Percentiles rank a stretch among this genome's conserved stretches.
These are phyloP conservation scores for Xylaria scruposa DNA, from an alignment of 495 filamentous ascomycete genomes.

Conservation along the genomic window DNA sequence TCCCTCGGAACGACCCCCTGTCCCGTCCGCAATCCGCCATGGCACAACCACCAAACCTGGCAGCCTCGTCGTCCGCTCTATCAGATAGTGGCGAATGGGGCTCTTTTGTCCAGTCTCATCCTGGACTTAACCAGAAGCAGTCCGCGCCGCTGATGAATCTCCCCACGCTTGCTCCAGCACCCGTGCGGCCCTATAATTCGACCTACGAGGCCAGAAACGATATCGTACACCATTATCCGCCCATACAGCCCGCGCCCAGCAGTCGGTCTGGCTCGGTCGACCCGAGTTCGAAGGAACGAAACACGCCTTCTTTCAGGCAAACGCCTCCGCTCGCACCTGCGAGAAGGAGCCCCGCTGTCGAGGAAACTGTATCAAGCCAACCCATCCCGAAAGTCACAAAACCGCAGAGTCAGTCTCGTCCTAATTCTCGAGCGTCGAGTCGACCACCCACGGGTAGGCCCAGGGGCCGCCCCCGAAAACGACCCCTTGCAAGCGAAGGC, in stretches of 20 bases:
- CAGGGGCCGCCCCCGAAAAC: constrained; percentile 56
- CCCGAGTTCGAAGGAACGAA: constrained; percentile 27
- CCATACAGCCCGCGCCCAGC: constrained; percentile 21
- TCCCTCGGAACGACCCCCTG: constrained; percentile 64
- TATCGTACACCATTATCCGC: constrained; percentile 6
- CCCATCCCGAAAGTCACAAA: constrained; percentile 29
- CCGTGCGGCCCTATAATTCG: constrained; percentile 29
- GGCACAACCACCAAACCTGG: constrained; percentile 29
- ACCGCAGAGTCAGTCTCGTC: constrained; percentile 44
- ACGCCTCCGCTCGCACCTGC: constrained; percentile 11
- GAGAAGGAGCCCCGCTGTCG: constrained; percentile 26
- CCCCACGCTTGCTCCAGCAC: constrained; percentile 33
- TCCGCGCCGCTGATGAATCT: constrained; percentile 14
- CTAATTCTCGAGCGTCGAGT: constrained; percentile 50
- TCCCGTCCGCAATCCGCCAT: constrained; percentile 44
- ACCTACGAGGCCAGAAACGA: constrained; percentile 31
- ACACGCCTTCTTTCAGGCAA: constrained; percentile 18
- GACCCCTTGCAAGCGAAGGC: constrained; percentile 49
- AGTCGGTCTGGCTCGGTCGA: constrained; percentile 36
- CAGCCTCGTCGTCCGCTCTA: constrained; percentile 35
- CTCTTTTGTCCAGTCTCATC: constrained; percentile 54
- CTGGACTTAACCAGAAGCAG: constrained; percentile 41
- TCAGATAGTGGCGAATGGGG: constrained; percentile 57
- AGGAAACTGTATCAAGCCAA: constrained; percentile 29
- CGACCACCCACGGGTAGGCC: constrained; percentile 52